phyloP scores from a whole-genome alignment of 2,329 filamentous ascomycete genomes.

The Fonsecaea nubica region DNA sequence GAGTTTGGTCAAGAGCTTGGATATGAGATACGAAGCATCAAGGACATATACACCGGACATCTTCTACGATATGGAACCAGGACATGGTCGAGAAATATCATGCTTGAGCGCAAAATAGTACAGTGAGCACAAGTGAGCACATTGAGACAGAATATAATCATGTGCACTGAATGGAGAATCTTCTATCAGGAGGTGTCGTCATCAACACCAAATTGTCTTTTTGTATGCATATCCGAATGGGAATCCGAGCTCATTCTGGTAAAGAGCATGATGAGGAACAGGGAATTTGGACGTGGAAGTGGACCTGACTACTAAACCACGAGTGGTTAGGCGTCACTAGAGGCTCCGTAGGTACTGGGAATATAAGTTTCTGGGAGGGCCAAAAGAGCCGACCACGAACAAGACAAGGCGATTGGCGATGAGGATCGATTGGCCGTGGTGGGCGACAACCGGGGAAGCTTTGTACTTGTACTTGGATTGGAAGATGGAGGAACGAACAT shows the following conservation, averaged over 20 bases:
- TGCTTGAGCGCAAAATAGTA: background rate
- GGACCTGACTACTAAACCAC: background rate
- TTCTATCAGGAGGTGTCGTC: background rate
- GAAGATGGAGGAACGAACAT: background rate
- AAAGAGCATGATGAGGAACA: background rate
- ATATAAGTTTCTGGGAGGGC: background rate
- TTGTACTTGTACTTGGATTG: background rate
- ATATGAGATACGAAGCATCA: slow-evolving; percentile 10
- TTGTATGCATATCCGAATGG: background rate
- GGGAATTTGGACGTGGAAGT: background rate
- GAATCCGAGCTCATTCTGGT: background rate
- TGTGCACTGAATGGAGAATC: background rate
- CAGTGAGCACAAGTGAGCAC: background rate
- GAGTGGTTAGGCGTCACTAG: background rate
- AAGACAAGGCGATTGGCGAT: slow-evolving; percentile 18
- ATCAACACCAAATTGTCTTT: background rate
- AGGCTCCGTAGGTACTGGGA: background rate
- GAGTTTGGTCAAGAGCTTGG: background rate
- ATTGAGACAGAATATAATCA: background rate
- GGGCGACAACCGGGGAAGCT: slow-evolving; percentile 5
- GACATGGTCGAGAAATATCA: background rate
- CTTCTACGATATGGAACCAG: background rate
- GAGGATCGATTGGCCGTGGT: slow-evolving; percentile 17
- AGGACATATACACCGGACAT: background rate
- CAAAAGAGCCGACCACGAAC: background rate